A percentile compares a stretch with the other conserved stretches of the same genome.
These are phyloP conservation scores for Phytophthora multivora DNA, from an alignment of 352 stramenopile genomes.

Conservation along the genomic window DNA sequence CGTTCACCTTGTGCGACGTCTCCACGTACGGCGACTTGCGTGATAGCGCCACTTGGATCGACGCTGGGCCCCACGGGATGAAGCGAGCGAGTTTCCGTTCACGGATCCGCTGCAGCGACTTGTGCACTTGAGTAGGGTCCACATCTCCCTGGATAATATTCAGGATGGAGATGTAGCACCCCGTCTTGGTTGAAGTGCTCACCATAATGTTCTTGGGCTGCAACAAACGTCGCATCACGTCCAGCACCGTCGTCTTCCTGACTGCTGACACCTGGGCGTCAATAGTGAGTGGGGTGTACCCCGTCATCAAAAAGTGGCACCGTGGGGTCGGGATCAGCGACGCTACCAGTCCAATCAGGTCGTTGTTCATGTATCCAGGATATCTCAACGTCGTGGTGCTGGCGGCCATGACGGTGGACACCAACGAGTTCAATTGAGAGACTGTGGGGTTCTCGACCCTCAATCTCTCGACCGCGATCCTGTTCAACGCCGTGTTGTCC, in stretches of 20 bases:
- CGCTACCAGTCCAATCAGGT: slow-evolving; percentile 98
- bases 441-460: slow-evolving; percentile 97
- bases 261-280: slow-evolving; percentile 91
- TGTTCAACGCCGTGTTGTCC: slow-evolving; percentile 99
- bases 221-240: slow-evolving; percentile 97
- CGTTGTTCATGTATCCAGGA: slow-evolving; percentile 99
- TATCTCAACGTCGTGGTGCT: slow-evolving; percentile 98
- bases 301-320: slow-evolving; percentile 99
- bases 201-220: slow-evolving; percentile 99
- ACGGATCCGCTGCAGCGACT: slow-evolving; percentile 97
- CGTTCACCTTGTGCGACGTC: slow-evolving; percentile 96
- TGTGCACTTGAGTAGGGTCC: slow-evolving; percentile 98
- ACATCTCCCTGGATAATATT: slow-evolving; percentile 99
- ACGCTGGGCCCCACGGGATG: slow-evolving; percentile 99
- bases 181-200: slow-evolving; percentile 94
- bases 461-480: slow-evolving; percentile 95
- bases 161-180: slow-evolving; percentile 99
- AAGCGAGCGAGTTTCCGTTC: slow-evolving; percentile 97
- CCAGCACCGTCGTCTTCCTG: slow-evolving; percentile 98
- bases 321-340: slow-evolving; percentile 98
- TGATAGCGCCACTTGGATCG: slow-evolving; percentile 98
- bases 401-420: slow-evolving; percentile 99
- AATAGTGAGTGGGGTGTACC: slow-evolving; percentile 98
- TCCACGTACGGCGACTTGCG: slow-evolving; percentile 98
- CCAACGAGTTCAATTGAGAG: slow-evolving; percentile 97